A percentile compares a stretch with the other conserved stretches of the same genome.
These are phyloP conservation scores for Epichloe scottii DNA, from an alignment of 2,329 filamentous ascomycete species.

Conservation along the genomic window DNA sequence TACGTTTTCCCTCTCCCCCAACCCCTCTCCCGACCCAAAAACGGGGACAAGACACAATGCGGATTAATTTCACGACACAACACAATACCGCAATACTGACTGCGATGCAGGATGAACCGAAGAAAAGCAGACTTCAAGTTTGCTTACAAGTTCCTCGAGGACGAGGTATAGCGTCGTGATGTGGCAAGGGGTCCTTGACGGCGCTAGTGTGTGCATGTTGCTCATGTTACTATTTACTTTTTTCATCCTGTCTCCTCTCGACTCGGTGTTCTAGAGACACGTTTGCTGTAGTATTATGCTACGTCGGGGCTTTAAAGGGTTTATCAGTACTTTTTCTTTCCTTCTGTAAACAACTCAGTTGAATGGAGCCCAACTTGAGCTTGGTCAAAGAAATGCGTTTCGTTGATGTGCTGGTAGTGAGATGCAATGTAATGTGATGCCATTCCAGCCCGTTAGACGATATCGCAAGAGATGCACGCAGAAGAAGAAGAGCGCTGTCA, in stretches of 20 bases:
- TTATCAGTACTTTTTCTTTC: neutral
- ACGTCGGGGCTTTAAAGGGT: neutral
- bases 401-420: too few relatives aligned
- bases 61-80: neutral
- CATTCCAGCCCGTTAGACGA: too few relatives aligned
- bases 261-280: slow-evolving; percentile 3
- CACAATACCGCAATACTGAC: slow-evolving; percentile 8
- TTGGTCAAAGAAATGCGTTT: too few relatives aligned
- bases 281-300: slow-evolving; percentile 1
- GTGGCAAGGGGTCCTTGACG: neutral
- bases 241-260: neutral
- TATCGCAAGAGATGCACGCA: too few relatives aligned
- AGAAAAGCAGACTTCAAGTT: slow-evolving; percentile 98
- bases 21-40: neutral
- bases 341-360: too few relatives aligned
- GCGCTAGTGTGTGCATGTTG: neutral
- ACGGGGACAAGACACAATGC: too few relatives aligned
- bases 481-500: too few relatives aligned
- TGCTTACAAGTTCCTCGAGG: slow-evolving; percentile 93
- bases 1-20: slow-evolving; percentile 32
- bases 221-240: neutral
- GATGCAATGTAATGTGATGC: too few relatives aligned
- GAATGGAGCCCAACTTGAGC: too few relatives aligned
- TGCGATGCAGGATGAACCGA: slow-evolving; percentile 79
- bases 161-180: slow-evolving; percentile 51